Evolutionary conservation across 177 flowering plant genomes (phyloP).

Genomic region (Vitis hybrid): DNA sequence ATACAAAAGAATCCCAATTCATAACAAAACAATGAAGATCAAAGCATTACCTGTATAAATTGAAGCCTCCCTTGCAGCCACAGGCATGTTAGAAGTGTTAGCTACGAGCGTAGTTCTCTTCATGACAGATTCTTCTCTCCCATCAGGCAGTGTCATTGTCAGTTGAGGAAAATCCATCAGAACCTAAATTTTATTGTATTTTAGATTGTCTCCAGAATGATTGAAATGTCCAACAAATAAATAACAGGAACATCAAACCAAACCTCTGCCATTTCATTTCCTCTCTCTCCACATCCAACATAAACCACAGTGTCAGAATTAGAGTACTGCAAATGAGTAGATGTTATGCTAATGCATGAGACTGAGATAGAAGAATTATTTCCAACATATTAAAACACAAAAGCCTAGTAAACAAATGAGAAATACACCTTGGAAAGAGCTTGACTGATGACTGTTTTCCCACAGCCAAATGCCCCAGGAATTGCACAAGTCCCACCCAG

Average conservation of each 20-base stretch:
- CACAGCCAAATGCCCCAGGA: constrained; percentile 99
- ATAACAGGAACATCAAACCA: constrained; percentile 1
- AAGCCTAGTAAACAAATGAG: background rate
- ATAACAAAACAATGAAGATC: too few species aligned
- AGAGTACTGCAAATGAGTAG: constrained; percentile 68
- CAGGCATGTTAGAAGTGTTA: constrained; percentile 99
- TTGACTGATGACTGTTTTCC: constrained; percentile 99
- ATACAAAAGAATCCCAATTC: too few species aligned
- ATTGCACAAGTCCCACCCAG: constrained; percentile 99
- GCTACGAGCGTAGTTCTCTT: constrained; percentile 99
- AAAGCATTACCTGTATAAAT: constrained; percentile 79
- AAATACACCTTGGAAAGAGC: constrained; percentile 92
- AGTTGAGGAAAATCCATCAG: constrained; percentile 99
- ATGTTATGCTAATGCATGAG: background rate
- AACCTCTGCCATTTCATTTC: constrained; percentile 99
- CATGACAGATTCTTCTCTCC: constrained; percentile 99
- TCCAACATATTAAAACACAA: background rate
- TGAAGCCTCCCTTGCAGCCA: constrained; percentile 99
- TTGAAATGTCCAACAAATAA: background rate
- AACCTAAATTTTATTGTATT: constrained; percentile 44
- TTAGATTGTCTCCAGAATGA: background rate
- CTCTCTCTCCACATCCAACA: constrained; percentile 99
- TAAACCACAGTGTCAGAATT: constrained; percentile 98
- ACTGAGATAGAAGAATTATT: background rate
- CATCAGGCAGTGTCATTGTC: constrained; percentile 99